Evolutionary conservation across 345 rosid species (phyloP), one percentile per base, ranked within the genome.

Genomic region (Eucalyptus curtisii): DNA sequence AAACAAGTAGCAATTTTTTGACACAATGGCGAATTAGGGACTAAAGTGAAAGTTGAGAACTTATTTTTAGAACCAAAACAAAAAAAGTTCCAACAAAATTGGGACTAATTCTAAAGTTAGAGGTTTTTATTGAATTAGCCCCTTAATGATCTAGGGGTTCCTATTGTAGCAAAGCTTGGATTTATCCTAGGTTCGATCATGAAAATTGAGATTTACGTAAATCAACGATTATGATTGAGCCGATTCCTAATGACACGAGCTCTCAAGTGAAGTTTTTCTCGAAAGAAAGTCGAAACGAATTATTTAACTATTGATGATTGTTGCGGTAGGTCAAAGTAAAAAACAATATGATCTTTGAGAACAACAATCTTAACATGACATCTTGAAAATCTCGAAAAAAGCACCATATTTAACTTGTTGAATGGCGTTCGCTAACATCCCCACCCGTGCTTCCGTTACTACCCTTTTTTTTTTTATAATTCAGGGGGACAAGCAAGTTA

Each of bases 401-500:
- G 1, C 13, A 55, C 1, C 61, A 55, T 10, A 24, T 55, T 55
- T 55, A 55, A 55, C 61, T 55, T 55, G 13, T 24, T 55, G 13
- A 24, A 55, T 52, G 57, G 19, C 13, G 2, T 22, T 55, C 0
- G 30, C 27, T 55, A 55, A 55, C 27, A 22, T 55, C 61, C 12
- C 11, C 27, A 10, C 24, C 12, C 13, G 0, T 55, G 9, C 6
- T 9, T 24, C 61, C 13, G 0, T 55, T 55, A 55, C 2, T 55
- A 10, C 10, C 10, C 1, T 3, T 3, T 3, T 3, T 7, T 50
- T 7, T 19, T 7, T 7, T 52, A 16, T 50, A 52, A 52, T 19
- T 19, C 3, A 24, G 0, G 1, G 30, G 30, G 13, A 22, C 1
- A 0, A 55, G 30, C 61, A 24, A 55, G 3, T 24, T 55, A 22